A percentile compares a stretch with the other conserved stretches of the same genome.
Conservation (phyloP, 2,329 filamentous ascomycete species). For the Monosporascus sp. region DNA sequence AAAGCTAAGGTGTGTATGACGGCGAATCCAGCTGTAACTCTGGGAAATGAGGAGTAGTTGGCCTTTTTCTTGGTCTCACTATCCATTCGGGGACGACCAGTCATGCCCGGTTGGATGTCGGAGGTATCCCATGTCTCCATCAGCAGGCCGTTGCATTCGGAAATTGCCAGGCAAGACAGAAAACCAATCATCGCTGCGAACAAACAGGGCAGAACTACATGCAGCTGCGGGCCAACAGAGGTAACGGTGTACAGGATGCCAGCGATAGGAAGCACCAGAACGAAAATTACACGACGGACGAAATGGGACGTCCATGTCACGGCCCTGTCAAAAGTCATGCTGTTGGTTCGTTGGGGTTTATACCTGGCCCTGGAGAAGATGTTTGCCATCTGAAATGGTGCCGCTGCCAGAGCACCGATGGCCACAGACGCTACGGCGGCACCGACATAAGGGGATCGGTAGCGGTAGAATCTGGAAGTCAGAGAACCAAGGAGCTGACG, state of each 20-base stretch:
- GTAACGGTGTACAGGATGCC: conserved; percentile 64
- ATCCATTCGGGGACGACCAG: conserved; percentile 43
- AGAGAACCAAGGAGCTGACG: conserved; percentile 59
- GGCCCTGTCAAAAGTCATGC: conserved; percentile 59
- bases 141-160: conserved; percentile 70
- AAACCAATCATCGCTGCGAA: conserved; percentile 65
- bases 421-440: conserved; percentile 61
- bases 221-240: conserved; percentile 56
- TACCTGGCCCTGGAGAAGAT: conserved; percentile 61
- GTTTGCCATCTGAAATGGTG: conserved; percentile 69
- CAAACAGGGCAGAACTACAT: conserved; percentile 57
- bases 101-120: conserved; percentile 69
- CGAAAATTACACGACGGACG: conserved; percentile 62
- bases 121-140: conserved; percentile 83
- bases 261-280: conserved; percentile 59
- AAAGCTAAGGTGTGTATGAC: conserved; percentile 66
- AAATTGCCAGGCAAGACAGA: conserved; percentile 65
- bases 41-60: conserved; percentile 72
- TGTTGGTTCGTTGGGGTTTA: conserved; percentile 54
- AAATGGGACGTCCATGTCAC: conserved; percentile 69
- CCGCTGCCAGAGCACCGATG: conserved; percentile 62
- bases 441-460: conserved; percentile 60
- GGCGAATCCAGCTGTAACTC: conserved; percentile 67
- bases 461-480: conserved; percentile 62
- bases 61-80: conserved; percentile 43